Evolutionary conservation across 768 basidiomycete genomes (phyloP).

Genomic region (Chalciporus sphaerocephalus): DNA sequence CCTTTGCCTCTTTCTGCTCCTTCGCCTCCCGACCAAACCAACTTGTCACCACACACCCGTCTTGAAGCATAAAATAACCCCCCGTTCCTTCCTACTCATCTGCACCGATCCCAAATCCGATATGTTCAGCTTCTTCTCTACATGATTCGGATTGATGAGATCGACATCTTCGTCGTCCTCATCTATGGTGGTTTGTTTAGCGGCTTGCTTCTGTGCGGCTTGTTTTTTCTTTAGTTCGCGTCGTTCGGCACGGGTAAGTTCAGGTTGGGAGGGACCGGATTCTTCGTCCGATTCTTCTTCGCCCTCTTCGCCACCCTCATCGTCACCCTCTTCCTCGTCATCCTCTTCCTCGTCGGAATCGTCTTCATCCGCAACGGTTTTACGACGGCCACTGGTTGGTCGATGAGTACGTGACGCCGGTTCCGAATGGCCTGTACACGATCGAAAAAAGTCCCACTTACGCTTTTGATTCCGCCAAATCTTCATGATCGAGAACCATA

Average conservation of each 20-base stretch:
- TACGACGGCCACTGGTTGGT: constrained; percentile 17
- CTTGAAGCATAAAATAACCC: no score
- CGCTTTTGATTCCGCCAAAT: constrained; percentile 50
- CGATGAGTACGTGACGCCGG: constrained; percentile 10
- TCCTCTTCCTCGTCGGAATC: constrained; percentile 40
- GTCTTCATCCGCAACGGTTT: constrained; percentile 40
- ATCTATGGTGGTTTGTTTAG: constrained; percentile 32
- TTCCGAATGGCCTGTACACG: no score
- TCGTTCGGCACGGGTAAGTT: constrained; percentile 67
- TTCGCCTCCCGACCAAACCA: constrained; percentile 74
- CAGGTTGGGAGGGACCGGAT: constrained; percentile 39
- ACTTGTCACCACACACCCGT: constrained; percentile 31
- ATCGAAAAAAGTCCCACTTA: constrained; percentile 26
- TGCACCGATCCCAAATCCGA: constrained; percentile 67
- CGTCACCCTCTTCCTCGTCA: constrained; percentile 40
- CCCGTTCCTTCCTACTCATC: constrained; percentile 62
- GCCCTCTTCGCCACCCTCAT: constrained; percentile 38
- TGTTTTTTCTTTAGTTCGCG: constrained; percentile 84
- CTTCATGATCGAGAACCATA: constrained; percentile 54
- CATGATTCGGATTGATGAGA: constrained; percentile 75
- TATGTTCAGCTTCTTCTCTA: constrained; percentile 70
- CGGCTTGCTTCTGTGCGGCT: constrained; percentile 41
- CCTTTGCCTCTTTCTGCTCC: constrained; percentile 87
- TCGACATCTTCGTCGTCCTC: constrained; percentile 64
- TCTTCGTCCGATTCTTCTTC: constrained; percentile 43